Conservation (phyloP, 352 stramenopile genomes). For the Phytophthora agathidicida region DNA sequence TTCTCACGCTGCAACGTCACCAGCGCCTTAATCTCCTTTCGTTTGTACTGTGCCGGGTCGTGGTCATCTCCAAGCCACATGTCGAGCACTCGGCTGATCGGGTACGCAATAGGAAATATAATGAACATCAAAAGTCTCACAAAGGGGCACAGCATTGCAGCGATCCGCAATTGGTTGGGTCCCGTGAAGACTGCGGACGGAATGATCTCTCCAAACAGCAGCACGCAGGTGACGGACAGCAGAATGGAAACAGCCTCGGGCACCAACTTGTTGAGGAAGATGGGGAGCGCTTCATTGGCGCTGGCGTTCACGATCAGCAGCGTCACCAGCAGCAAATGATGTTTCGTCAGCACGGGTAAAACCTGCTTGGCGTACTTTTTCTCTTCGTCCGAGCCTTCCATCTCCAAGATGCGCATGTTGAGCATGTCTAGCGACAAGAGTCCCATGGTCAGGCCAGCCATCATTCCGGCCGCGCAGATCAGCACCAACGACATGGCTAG, state of each 20-base stretch:
- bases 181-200: slow-evolving; percentile 95
- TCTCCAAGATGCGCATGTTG: slow-evolving; percentile 80
- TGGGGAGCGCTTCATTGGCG: slow-evolving; percentile 94
- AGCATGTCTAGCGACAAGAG: slow-evolving; percentile 82
- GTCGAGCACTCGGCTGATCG: slow-evolving; percentile 93
- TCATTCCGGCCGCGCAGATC: slow-evolving; percentile 66
- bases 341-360: slow-evolving; percentile 88
- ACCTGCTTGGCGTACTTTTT: slow-evolving; percentile 82
- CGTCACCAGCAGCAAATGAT: slow-evolving; percentile 95
- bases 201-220: slow-evolving; percentile 98
- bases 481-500: slow-evolving; percentile 52
- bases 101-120: slow-evolving; percentile 89
- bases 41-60: slow-evolving; percentile 84
- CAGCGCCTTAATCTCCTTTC: slow-evolving; percentile 89
- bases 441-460: slow-evolving; percentile 82
- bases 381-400: slow-evolving; percentile 75
- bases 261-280: slow-evolving; percentile 94
- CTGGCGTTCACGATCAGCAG: slow-evolving; percentile 94
- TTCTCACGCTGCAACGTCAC: slow-evolving; percentile 79
- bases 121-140: slow-evolving; percentile 90
- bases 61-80: slow-evolving; percentile 84
- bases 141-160: slow-evolving; percentile 79
- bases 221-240: slow-evolving; percentile 95
- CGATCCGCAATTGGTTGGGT: slow-evolving; percentile 92
- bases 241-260: slow-evolving; percentile 90